These are phyloP conservation scores for Exophiala sideris DNA, from an alignment of 2,329 filamentous ascomycete species.

Conservation along the genomic window DNA sequence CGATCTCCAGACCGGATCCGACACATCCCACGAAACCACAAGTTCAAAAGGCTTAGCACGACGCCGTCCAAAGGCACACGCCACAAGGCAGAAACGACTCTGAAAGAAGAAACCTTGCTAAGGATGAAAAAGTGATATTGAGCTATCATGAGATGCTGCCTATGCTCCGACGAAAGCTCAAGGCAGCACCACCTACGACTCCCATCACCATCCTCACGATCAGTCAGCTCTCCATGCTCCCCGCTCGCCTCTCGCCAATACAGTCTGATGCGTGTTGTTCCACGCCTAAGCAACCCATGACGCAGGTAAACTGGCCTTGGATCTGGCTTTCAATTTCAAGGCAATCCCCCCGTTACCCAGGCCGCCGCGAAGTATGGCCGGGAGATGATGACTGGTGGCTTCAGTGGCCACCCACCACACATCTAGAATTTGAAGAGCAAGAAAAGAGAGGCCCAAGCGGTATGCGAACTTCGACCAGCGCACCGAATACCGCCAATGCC, in stretches of 20 bases:
- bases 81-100: background rate
- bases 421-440: conserved; percentile 10
- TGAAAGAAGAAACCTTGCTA: background rate
- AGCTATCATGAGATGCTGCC: conserved; percentile 15
- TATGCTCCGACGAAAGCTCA: background rate
- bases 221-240: background rate
- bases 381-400: background rate
- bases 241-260: conserved; percentile 13
- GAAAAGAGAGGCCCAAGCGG: conserved; percentile 15
- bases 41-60: background rate
- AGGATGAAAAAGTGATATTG: conserved; percentile 17
- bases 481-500: conserved; percentile 23
- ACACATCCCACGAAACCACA: background rate
- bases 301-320: background rate
- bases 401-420: background rate
- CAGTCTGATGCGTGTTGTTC: conserved; percentile 8
- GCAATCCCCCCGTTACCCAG: conserved; percentile 5
- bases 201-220: background rate
- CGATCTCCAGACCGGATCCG: no score
- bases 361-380: background rate
- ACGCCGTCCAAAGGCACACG: background rate
- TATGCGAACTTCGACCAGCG: conserved; percentile 28
- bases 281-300: background rate
- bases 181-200: conserved; percentile 3
- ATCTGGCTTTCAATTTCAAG: conserved; percentile 11